A percentile compares a stretch with the other conserved stretches of the same genome.
Evolutionary conservation across 2,329 filamentous ascomycete species (phyloP).

Genomic region (Fusarium azukiicola): DNA sequence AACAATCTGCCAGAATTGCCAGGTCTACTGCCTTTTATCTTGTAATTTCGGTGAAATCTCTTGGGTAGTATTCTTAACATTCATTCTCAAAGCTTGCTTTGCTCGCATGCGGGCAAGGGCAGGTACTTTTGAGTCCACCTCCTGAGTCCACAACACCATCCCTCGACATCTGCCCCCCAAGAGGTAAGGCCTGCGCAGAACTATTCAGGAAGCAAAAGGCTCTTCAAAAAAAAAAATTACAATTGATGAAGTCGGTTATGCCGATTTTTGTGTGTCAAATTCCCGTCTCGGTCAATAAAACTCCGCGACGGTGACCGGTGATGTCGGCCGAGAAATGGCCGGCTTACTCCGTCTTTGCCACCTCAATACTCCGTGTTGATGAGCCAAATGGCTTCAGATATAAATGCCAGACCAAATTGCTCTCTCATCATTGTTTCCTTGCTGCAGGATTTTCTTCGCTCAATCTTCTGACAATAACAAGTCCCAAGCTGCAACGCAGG

Average conservation of each 20-base stretch:
- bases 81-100: not conserved
- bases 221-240: too few species aligned
- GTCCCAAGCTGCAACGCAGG: not conserved
- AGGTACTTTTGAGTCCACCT: too few species aligned
- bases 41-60: not conserved
- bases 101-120: too few species aligned
- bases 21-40: not conserved
- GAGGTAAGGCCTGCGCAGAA: too few species aligned
- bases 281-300: constrained; percentile 3
- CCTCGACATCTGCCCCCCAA: not conserved
- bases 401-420: not conserved
- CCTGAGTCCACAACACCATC: not conserved
- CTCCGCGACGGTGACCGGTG: not conserved
- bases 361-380: not conserved
- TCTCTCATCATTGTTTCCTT: not conserved
- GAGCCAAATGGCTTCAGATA: not conserved
- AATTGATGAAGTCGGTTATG: not conserved
- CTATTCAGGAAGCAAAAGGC: too few species aligned
- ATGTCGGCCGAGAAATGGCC: not conserved
- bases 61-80: not conserved
- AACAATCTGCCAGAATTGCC: not conserved
- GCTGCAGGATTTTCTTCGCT: not conserved
- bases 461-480: not conserved
- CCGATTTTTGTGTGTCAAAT: not conserved
- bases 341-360: not conserved